Evolutionary conservation across 75 land plant species (phyloP).

Genomic region (Gnetum montanum): DNA sequence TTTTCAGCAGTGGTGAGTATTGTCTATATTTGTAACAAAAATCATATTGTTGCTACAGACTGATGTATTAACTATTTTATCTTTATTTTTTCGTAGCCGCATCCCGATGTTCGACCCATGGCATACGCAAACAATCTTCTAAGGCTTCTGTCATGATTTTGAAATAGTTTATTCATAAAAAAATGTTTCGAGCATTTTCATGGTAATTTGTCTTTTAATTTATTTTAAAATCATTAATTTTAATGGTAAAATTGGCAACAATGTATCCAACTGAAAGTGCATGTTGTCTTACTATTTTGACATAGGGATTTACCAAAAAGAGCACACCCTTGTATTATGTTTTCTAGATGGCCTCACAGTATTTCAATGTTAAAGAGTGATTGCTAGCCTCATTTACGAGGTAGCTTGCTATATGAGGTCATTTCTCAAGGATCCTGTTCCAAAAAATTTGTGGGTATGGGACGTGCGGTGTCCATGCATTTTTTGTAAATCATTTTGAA

Average conservation of each 20-base stretch:
- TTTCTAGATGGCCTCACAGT: too few relatives aligned
- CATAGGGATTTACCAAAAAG: too few relatives aligned
- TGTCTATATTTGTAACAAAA: not conserved
- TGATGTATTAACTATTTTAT: not conserved
- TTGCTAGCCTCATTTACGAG: too few relatives aligned
- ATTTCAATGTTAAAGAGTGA: too few relatives aligned
- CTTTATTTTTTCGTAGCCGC: constrained; percentile 48
- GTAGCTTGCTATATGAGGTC: too few relatives aligned
- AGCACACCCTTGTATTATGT: too few relatives aligned
- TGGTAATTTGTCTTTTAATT: not conserved
- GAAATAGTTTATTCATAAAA: not conserved
- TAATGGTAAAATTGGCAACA: too few relatives aligned
- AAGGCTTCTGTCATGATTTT: constrained; percentile 47
- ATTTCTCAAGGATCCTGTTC: constrained; percentile 2
- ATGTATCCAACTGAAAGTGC: too few relatives aligned
- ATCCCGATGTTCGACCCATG: constrained; percentile 95
- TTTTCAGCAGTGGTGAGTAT: constrained; percentile 87
- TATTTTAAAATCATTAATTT: not conserved
- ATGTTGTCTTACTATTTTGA: too few relatives aligned
- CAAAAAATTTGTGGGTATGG: not conserved
- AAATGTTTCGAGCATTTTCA: not conserved
- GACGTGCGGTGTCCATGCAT: constrained; percentile 5
- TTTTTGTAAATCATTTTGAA: constrained; percentile 8
- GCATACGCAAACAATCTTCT: constrained; percentile 88
- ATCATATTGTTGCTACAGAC: not conserved